A percentile compares a stretch with the other conserved stretches of the same genome.
phyloP scores from a whole-genome alignment of 2,329 filamentous ascomycete species.

The Lasiodiplodia theobromae region DNA sequence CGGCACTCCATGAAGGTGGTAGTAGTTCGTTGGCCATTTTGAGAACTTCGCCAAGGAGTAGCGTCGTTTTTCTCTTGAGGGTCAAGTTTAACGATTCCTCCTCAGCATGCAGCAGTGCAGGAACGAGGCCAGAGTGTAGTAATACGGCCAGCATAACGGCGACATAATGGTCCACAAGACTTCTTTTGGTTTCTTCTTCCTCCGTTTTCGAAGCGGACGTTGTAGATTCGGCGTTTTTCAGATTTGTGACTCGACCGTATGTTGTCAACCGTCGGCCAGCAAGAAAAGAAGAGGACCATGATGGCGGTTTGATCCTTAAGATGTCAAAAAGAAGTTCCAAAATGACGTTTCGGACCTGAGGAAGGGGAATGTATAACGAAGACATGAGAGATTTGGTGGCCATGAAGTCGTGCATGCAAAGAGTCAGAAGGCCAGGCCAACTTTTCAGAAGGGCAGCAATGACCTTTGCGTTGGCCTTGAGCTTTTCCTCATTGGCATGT shows the following conservation, averaged over 20 bases:
- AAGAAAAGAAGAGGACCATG: slow-evolving; percentile 95
- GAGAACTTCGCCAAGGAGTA: slow-evolving; percentile 89
- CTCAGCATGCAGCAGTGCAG: slow-evolving; percentile 65
- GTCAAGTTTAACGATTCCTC: slow-evolving; percentile 71
- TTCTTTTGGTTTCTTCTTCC: slow-evolving; percentile 69
- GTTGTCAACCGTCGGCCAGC: slow-evolving; percentile 92
- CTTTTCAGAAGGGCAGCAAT: slow-evolving; percentile 89
- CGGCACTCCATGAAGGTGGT: slow-evolving; percentile 80
- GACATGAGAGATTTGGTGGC: slow-evolving; percentile 82
- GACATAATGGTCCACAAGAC: slow-evolving; percentile 92
- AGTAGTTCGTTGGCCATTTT: slow-evolving; percentile 87
- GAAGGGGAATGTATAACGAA: slow-evolving; percentile 66
- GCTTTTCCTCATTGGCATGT: slow-evolving; percentile 63
- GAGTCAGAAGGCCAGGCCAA: slow-evolving; percentile 88
- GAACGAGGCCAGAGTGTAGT: slow-evolving; percentile 76
- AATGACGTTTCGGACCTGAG: slow-evolving; percentile 73
- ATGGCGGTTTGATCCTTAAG: slow-evolving; percentile 87
- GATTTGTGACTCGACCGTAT: slow-evolving; percentile 89
- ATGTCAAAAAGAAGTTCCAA: slow-evolving; percentile 86
- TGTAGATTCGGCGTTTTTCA: slow-evolving; percentile 67
- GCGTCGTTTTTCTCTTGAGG: slow-evolving; percentile 85
- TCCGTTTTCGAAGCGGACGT: slow-evolving; percentile 67
- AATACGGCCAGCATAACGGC: slow-evolving; percentile 86
- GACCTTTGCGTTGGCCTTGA: slow-evolving; percentile 91
- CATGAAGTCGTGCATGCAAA: slow-evolving; percentile 87